These are phyloP conservation scores for Camillea tinctor DNA, from an alignment of 2,329 filamentous ascomycete species.

Conservation along the genomic window DNA sequence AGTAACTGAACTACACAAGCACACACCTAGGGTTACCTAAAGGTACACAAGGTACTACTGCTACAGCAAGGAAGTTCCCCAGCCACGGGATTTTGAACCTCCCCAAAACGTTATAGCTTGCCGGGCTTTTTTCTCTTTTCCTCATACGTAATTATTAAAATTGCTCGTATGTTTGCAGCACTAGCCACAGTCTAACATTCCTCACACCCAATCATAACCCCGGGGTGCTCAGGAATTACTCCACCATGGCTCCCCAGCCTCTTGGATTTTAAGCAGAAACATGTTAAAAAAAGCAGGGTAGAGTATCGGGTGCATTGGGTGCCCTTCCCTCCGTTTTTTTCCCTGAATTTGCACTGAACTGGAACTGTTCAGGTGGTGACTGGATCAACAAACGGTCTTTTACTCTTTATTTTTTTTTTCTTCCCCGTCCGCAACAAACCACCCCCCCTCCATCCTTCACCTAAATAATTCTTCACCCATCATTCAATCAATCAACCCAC, in stretches of 20 bases:
- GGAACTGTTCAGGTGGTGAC: constrained; percentile 17
- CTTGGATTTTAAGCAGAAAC: constrained; percentile 19
- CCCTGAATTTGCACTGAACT: constrained; percentile 11
- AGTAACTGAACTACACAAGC: no score
- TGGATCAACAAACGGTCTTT: constrained; percentile 12
- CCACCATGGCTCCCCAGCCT: constrained; percentile 19
- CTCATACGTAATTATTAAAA: not conserved
- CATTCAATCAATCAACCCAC: constrained; percentile 18
- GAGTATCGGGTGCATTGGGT: constrained; percentile 6
- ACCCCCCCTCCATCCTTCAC: constrained; percentile 20
- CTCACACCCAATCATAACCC: constrained; percentile 10
- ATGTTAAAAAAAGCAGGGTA: constrained; percentile 11
- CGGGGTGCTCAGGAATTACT: not conserved
- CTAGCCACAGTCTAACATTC: constrained; percentile 13
- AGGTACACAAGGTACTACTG: no score
- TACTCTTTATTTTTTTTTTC: no score
- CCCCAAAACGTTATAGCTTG: not conserved
- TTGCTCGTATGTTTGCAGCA: constrained; percentile 3
- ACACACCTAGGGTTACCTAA: no score
- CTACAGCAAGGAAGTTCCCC: no score
- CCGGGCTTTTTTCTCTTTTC: not conserved
- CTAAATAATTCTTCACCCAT: constrained; percentile 18
- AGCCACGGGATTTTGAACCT: not conserved
- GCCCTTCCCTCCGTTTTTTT: constrained; percentile 14
- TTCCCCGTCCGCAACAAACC: constrained; percentile 6